These are phyloP conservation scores for Cutaneotrichosporon dermatis DNA, from an alignment of 1,284 basidiomycete species.

Conservation along the genomic window DNA sequence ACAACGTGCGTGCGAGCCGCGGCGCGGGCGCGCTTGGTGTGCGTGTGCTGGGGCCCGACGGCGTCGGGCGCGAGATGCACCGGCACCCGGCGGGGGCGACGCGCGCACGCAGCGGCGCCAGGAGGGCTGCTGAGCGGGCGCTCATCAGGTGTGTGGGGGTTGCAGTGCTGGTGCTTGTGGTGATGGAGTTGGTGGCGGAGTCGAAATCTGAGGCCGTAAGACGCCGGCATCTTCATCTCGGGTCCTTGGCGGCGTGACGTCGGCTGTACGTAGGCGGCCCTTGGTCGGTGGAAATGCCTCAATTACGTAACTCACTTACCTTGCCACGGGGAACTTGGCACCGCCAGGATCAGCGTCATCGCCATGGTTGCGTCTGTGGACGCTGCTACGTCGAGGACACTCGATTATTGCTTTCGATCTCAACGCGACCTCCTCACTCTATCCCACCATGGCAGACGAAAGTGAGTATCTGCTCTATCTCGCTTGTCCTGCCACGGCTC, in stretches of 20 bases:
- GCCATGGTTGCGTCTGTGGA: not conserved
- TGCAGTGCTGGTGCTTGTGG: not conserved
- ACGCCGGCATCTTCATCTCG: not conserved
- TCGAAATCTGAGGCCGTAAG: not conserved
- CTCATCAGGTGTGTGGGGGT: not conserved
- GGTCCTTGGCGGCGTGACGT: not conserved
- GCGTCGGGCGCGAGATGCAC: not conserved
- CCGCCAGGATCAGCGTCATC: not conserved
- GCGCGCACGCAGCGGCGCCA: too few relatives aligned
- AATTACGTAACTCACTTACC: too few relatives aligned
- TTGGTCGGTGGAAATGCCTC: too few relatives aligned
- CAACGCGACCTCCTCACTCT: too few relatives aligned
- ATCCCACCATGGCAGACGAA: slow-evolving; percentile 14
- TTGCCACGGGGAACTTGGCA: too few relatives aligned
- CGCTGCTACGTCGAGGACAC: too few relatives aligned
- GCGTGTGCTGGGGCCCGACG: not conserved
- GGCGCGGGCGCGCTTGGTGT: too few relatives aligned
- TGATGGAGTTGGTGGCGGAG: not conserved
- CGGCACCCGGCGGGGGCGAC: too few relatives aligned
- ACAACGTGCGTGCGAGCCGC: not conserved
- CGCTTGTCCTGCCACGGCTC: too few relatives aligned
- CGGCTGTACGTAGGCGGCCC: too few relatives aligned
- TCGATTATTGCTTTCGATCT: too few relatives aligned
- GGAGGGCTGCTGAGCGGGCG: not conserved
- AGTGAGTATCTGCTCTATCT: slow-evolving; percentile 5